These are phyloP conservation scores for Fusarium pseudonygamai DNA, from an alignment of 2,329 filamentous ascomycete genomes.

Conservation along the genomic window DNA sequence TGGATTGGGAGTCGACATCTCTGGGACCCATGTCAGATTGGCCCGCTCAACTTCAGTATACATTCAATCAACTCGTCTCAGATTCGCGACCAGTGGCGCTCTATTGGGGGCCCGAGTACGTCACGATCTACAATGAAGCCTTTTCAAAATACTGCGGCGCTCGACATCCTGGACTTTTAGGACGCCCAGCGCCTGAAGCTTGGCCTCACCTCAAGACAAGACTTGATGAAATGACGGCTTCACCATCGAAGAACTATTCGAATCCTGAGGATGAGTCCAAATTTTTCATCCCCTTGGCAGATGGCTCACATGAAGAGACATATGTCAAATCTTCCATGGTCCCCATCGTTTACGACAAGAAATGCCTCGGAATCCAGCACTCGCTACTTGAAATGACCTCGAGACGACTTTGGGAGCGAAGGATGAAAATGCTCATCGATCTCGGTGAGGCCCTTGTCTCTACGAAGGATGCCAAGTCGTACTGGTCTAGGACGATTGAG, in stretches of 20 bases:
- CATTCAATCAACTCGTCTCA: constrained; percentile 55
- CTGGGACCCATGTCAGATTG: constrained; percentile 59
- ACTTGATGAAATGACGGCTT: constrained; percentile 47
- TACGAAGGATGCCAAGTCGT: constrained; percentile 56
- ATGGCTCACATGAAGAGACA: constrained; percentile 56
- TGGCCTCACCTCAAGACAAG: constrained; percentile 65
- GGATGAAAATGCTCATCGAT: constrained; percentile 60
- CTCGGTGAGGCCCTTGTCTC: constrained; percentile 57
- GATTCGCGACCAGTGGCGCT: constrained; percentile 63
- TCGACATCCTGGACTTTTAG: constrained; percentile 71
- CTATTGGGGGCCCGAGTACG: constrained; percentile 71
- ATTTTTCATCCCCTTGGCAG: constrained; percentile 55
- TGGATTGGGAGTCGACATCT: constrained; percentile 59
- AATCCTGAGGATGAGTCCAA: constrained; percentile 55
- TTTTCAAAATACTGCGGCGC: constrained; percentile 70
- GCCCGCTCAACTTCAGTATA: constrained; percentile 58
- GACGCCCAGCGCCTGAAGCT: constrained; percentile 65
- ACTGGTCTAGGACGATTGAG: constrained; percentile 58
- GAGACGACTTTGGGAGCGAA: constrained; percentile 58
- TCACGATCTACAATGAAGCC: constrained; percentile 74
- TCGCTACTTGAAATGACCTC: constrained; percentile 59
- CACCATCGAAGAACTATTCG: constrained; percentile 44
- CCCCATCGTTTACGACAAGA: constrained; percentile 55
- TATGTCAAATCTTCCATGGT: constrained; percentile 60
- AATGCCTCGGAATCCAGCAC: constrained; percentile 58